Evolutionary conservation across 2,329 filamentous ascomycete species (phyloP).

Genomic region (Fusarium oligoseptatum): DNA sequence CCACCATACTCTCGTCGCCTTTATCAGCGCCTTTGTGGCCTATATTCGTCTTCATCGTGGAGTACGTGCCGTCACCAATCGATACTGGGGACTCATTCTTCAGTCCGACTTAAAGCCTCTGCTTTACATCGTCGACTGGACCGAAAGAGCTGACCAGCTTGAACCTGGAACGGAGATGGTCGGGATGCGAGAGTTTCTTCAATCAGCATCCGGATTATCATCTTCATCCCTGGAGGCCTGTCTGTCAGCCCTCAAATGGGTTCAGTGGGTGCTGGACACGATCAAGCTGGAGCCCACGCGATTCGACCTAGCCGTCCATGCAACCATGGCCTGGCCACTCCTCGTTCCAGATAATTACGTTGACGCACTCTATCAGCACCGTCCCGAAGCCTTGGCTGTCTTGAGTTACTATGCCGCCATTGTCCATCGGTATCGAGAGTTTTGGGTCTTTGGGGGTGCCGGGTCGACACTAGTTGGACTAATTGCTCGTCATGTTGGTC

Average conservation of each 20-base stretch:
- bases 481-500: neutral
- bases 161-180: neutral
- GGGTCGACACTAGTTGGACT: neutral
- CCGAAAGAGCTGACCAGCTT: neutral
- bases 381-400: neutral
- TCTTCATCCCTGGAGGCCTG: neutral
- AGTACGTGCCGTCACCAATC: neutral
- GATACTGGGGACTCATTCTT: neutral
- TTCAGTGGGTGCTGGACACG: neutral
- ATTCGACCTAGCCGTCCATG: neutral
- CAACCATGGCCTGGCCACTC: neutral
- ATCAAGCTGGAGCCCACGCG: neutral
- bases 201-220: neutral
- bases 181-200: neutral
- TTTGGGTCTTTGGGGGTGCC: neutral
- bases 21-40: neutral
- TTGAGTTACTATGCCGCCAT: neutral
- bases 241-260: neutral
- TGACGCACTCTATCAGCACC: neutral
- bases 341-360: neutral
- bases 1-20: neutral
- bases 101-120: neutral
- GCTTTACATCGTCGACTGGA: neutral
- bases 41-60: neutral
- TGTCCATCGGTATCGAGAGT: neutral